Conservation (phyloP, 2,329 filamentous ascomycete genomes). For the Penicillium glabrum region DNA sequence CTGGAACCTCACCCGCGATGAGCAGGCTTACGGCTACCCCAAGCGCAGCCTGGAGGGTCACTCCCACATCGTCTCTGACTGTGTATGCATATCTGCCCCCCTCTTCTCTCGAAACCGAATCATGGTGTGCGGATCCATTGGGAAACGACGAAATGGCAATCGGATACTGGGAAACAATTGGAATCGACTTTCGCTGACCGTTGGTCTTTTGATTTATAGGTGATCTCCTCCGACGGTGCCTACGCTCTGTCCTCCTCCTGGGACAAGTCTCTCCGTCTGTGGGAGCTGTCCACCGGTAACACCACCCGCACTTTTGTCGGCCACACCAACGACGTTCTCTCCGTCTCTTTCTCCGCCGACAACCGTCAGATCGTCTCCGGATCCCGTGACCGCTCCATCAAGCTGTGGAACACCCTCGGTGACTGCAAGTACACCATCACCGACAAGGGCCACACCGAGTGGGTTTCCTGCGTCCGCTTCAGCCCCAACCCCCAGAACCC, state of each 20-base stretch:
- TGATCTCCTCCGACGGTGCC: constrained; percentile 98
- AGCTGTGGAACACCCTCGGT: constrained; percentile 99
- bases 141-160: constrained; percentile 2
- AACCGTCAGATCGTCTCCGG: constrained; percentile 99
- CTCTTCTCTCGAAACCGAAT: constrained; percentile 1
- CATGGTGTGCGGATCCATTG: constrained; percentile 6
- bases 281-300: constrained; percentile 95
- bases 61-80: constrained; percentile 99
- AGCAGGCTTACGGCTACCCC: constrained; percentile 96
- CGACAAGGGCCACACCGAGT: constrained; percentile 99
- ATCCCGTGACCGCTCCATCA: constrained; percentile 97
- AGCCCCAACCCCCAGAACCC: constrained; percentile 99
- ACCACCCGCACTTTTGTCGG: constrained; percentile 98
- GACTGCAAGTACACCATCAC: constrained; percentile 99
- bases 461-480: constrained; percentile 99
- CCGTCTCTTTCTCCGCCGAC: constrained; percentile 99
- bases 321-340: constrained; percentile 99
- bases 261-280: constrained; percentile 99
- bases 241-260: constrained; percentile 98
- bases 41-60: constrained; percentile 98
- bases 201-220: constrained; percentile 53
- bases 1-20: constrained; percentile 99
- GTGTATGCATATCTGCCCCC: constrained; percentile 65
- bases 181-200: constrained; percentile 28
- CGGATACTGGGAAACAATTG: constrained; percentile 1